Evolutionary conservation across 305 asterid genomes (phyloP).

Genomic region (Lippia alba): DNA sequence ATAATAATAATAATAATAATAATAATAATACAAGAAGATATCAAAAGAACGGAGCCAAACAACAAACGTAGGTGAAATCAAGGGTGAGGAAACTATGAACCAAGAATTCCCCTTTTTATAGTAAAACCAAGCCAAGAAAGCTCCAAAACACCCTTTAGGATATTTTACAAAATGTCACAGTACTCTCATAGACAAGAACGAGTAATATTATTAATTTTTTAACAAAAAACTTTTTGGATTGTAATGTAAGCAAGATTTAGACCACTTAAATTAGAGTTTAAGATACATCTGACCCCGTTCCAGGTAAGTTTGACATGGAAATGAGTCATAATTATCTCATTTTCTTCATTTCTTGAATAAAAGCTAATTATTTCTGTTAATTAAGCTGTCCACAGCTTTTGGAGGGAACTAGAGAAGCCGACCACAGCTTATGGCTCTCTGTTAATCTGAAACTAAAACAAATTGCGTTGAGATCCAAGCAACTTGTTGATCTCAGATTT

Average conservation of each 20-base stretch:
- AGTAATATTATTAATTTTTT: neutral
- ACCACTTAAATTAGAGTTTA: slow-evolving; percentile 2
- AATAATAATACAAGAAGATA: neutral
- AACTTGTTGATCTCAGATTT: neutral
- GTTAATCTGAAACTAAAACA: neutral
- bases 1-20: too few species aligned
- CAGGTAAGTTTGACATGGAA: slow-evolving; percentile 42
- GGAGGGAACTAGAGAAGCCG: slow-evolving; percentile 21
- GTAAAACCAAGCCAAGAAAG: slow-evolving; percentile 28
- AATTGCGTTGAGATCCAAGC: slow-evolving; percentile 13
- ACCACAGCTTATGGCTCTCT: neutral
- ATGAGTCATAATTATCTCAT: slow-evolving; percentile 39
- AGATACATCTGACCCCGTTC: slow-evolving; percentile 34
- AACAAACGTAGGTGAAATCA: slow-evolving; percentile 18
- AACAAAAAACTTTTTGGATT: neutral
- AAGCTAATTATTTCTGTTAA: too few species aligned
- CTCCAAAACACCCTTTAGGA: slow-evolving; percentile 30
- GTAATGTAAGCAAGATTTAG: slow-evolving; percentile 1
- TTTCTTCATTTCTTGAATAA: too few species aligned
- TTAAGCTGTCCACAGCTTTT: slow-evolving; percentile 24
- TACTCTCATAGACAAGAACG: slow-evolving; percentile 27
- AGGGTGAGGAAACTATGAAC: slow-evolving; percentile 25
- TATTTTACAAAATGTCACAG: neutral
- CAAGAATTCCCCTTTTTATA: slow-evolving; percentile 37
- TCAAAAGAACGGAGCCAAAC: too few species aligned